Evolutionary conservation across 192 early-diverging fungal species (phyloP), one percentile per base, ranked within the genome.

Genomic region (Lobosporangium transversale): DNA sequence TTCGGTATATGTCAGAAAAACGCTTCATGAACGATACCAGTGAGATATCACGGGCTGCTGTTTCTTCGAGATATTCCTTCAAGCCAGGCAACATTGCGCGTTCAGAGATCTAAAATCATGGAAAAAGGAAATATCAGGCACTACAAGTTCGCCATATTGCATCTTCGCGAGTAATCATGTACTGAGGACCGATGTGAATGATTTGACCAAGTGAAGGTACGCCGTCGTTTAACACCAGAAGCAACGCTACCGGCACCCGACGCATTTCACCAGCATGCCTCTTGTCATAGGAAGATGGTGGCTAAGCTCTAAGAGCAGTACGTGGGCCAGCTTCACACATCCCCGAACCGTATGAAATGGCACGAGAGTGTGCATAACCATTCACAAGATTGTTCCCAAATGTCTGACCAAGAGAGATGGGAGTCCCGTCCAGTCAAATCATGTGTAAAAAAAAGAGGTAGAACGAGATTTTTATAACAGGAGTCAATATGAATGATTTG

Each of bases 141-240:
- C 30, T 58, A 36, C 58, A 40, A 64, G 52, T 45, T 50, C 29
- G 54, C 37, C 56, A 21, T 42, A 55, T 65, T 42, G 50, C 43
- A 65, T 53, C 51, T 42, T 36, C 29, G 50, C 40, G 37, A 56
- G 53, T 64, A 54, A 66, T 33, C 64, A 36, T 63, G 40, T 43
- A 53, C 49, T 64, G 23, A 58, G 30, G 20, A 44, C n/a, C 53
- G n/a, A 33, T 45, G 30, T 68, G 37, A 37, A 68, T 20, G 50
- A 68, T 68, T 68, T 59, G 57, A 68, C 66, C 57, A 68, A 68
- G 66, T 68, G 66, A 68, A 68, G 48, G 66, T 40, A 68, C 66
- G 57, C 26, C 30, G 66, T 59, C 56, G 36, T 68, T 68, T 53
- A 68, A 59, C 55, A 68, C 66, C 49, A 15, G 66, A 68, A 68